Evolutionary conservation across 164 flowering plant genomes (phyloP), one percentile per base, ranked within the genome.

Genomic region (Liquidambar formosana): DNA sequence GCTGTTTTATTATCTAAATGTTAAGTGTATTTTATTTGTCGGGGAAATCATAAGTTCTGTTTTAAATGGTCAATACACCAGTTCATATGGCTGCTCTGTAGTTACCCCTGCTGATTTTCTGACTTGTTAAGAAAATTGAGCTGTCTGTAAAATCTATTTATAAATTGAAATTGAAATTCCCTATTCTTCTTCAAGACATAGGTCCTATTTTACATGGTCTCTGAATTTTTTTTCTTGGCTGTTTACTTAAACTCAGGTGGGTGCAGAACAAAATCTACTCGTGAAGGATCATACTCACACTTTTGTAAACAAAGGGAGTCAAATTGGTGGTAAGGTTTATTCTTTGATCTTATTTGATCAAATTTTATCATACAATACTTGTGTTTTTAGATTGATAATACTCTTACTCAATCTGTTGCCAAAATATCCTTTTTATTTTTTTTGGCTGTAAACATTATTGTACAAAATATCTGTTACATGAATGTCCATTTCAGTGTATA

Each of bases 201-300:
- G 25, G 49, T 22, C 14, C 21, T 57, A 61, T 38, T n/a, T 47
- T 53, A n/a, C 23, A 16, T 51, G 18, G 14, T 63, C 67, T 68
- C 61, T 75, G 60, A 63, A n/a, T 52, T 41, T 10, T 44, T 75
- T 75, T 57, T 71, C 41, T 61, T 59, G 46, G 13, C 28, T 57
- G 58, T 64, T 58, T 69, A 26, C 46, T 46, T 68, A 61, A 49
- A 61, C 63, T 8, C 74, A 95, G 99, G 99, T 95, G 14, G 99
- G 97, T 59, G 99, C 97, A 38, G 91, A 88, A 8, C 76, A 88
- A 73, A 95, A 95, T 86, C 80, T 95, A 64, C 97, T 92, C 73
- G 97, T 91, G 75, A 95, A 95, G 87, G 99, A 95, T 78, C 99
- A 95, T 61, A 91, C 97, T 74, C 99, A 95, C 76, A 95, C 94